Conservation (phyloP, 768 basidiomycete genomes). For the Wakefieldia striispora region DNA sequence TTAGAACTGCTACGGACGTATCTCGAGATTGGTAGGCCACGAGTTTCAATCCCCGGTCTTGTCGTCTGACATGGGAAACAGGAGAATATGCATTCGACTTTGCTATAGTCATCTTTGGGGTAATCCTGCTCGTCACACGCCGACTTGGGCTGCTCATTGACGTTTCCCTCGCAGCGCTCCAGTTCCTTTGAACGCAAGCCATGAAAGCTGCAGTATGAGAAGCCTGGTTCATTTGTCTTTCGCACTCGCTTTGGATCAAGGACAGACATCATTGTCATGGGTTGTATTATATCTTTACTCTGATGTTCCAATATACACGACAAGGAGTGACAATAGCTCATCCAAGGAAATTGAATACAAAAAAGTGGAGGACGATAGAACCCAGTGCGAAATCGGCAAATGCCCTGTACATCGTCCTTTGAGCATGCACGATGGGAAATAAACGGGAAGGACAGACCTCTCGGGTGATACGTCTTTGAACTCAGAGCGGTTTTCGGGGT, state of each 20-base stretch:
- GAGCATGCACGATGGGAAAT: neutral
- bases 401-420: slow-evolving; percentile 53
- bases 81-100: slow-evolving; percentile 89
- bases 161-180: slow-evolving; percentile 50
- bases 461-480: slow-evolving; percentile 95
- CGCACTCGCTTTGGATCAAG: slow-evolving; percentile 1
- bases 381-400: slow-evolving; percentile 96
- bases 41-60: neutral
- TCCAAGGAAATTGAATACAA: slow-evolving; percentile 98
- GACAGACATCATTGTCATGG: neutral
- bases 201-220: too few relatives aligned
- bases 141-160: slow-evolving; percentile 2
- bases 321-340: slow-evolving; percentile 32
- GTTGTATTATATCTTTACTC: slow-evolving; percentile 15
- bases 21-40: slow-evolving; percentile 70
- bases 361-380: slow-evolving; percentile 96
- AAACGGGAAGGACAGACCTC: slow-evolving; percentile 51
- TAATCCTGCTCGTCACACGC: slow-evolving; percentile 29
- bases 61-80: slow-evolving; percentile 26
- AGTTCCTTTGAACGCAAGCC: slow-evolving; percentile 63
- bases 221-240: too few relatives aligned
- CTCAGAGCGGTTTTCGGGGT: slow-evolving; percentile 74
- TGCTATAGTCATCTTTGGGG: slow-evolving; percentile 79
- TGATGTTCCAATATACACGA: neutral
- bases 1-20: slow-evolving; percentile 72